phyloP scores from a whole-genome alignment of 129 eudicot species.

The Arctium minus region DNA sequence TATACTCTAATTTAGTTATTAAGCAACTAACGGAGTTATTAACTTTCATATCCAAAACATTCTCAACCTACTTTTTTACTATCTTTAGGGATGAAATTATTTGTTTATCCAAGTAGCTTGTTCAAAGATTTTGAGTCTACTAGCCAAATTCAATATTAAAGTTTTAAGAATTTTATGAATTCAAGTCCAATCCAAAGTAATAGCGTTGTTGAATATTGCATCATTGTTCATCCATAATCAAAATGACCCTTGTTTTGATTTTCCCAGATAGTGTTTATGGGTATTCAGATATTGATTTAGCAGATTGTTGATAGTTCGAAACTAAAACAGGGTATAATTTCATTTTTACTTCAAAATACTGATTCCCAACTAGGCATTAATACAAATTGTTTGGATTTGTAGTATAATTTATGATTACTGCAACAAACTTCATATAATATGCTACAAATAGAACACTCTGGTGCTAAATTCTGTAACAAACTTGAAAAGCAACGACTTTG shows the following conservation, averaged over 20 bases:
- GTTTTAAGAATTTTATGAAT: neutral
- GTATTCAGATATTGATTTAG: neutral
- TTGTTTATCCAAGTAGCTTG: neutral
- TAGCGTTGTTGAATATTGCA: neutral
- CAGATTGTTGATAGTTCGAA: neutral
- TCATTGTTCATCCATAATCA: neutral
- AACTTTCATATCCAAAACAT: neutral
- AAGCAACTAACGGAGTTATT: neutral
- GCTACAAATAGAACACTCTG: neutral
- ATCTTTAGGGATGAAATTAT: neutral
- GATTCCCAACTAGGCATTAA: neutral
- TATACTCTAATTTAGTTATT: no score
- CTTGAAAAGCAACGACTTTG: neutral
- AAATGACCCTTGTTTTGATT: neutral
- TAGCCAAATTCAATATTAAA: neutral
- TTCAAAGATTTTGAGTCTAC: neutral
- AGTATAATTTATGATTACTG: neutral
- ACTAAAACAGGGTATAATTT: neutral
- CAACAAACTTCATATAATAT: neutral
- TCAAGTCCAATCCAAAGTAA: neutral
- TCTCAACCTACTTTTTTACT: neutral
- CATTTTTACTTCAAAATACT: neutral
- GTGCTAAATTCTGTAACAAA: neutral
- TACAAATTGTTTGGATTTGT: neutral
- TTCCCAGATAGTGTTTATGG: neutral